Evolutionary conservation across 805 yeast species (phyloP).

Genomic region (Schwanniomyces sp.): DNA sequence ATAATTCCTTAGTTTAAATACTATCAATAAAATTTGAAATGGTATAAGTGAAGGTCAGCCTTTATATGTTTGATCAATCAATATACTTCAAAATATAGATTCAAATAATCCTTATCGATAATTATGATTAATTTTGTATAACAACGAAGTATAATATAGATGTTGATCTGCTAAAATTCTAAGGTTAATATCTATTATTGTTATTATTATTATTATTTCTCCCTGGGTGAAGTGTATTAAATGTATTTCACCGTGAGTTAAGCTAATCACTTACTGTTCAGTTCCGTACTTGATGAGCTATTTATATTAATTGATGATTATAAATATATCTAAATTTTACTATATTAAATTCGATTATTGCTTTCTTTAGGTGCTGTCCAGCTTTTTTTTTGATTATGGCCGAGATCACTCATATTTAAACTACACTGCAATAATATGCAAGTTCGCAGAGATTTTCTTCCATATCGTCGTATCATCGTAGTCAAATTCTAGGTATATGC

Average conservation of each 20-base stretch:
- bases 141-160: too few relatives aligned
- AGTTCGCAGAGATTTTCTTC: constrained; percentile 1
- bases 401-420: constrained; percentile 2
- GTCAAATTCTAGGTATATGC: constrained; percentile 1
- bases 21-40: too few relatives aligned
- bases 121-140: too few relatives aligned
- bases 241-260: not conserved
- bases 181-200: too few relatives aligned
- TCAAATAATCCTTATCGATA: too few relatives aligned
- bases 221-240: not conserved
- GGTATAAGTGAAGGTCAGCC: too few relatives aligned
- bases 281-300: not conserved
- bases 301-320: not conserved
- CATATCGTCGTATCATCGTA: constrained; percentile 1
- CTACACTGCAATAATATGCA: not conserved
- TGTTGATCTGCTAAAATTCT: too few relatives aligned
- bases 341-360: not conserved
- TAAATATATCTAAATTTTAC: not conserved
- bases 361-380: not conserved
- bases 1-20: too few relatives aligned
- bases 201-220: too few relatives aligned
- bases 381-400: not conserved
- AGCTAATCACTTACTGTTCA: not conserved
- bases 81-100: too few relatives aligned
- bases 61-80: too few relatives aligned